Conservation (phyloP, 306 rosid genomes). For the Prunus padus region DNA sequence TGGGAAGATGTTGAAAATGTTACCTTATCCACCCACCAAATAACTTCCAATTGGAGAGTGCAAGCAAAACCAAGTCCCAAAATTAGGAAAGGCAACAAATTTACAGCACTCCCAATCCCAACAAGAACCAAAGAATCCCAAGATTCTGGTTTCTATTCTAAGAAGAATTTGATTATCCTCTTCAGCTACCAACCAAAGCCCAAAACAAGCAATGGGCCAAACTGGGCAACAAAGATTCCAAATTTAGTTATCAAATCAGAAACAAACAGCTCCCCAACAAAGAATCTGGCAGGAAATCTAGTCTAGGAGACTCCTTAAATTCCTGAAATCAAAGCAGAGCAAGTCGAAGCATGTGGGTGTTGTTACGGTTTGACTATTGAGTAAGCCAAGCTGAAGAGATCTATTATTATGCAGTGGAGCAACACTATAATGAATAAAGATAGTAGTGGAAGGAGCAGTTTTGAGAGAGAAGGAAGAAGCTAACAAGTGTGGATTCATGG, state of each 20-base stretch:
- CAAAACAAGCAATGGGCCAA: slow-evolving; percentile 47
- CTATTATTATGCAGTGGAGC: slow-evolving; percentile 12
- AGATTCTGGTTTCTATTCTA: slow-evolving; percentile 58
- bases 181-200: slow-evolving; percentile 56
- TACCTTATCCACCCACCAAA: slow-evolving; percentile 67
- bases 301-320: slow-evolving; percentile 22
- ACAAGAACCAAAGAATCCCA: slow-evolving; percentile 63
- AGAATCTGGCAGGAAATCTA: slow-evolving; percentile 31
- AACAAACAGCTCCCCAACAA: slow-evolving; percentile 22
- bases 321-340: slow-evolving; percentile 30
- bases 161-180: slow-evolving; percentile 53
- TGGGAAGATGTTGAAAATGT: slow-evolving; percentile 24
- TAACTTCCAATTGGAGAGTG: slow-evolving; percentile 45
- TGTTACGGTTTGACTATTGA: slow-evolving; percentile 27
- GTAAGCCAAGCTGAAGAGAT: slow-evolving; percentile 24
- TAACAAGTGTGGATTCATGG: slow-evolving; percentile 35
- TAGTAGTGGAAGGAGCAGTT: slow-evolving; percentile 16
- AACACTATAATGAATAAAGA: slow-evolving; percentile 18
- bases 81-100: slow-evolving; percentile 31
- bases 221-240: slow-evolving; percentile 59
- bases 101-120: slow-evolving; percentile 18
- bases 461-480: slow-evolving; percentile 29
- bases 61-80: slow-evolving; percentile 24
- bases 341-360: slow-evolving; percentile 40
- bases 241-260: slow-evolving; percentile 33